Percentiles rank a stretch among this genome's conserved stretches.
Conservation (phyloP, 2,329 filamentous ascomycete genomes). For the Fusarium oxysporum region DNA sequence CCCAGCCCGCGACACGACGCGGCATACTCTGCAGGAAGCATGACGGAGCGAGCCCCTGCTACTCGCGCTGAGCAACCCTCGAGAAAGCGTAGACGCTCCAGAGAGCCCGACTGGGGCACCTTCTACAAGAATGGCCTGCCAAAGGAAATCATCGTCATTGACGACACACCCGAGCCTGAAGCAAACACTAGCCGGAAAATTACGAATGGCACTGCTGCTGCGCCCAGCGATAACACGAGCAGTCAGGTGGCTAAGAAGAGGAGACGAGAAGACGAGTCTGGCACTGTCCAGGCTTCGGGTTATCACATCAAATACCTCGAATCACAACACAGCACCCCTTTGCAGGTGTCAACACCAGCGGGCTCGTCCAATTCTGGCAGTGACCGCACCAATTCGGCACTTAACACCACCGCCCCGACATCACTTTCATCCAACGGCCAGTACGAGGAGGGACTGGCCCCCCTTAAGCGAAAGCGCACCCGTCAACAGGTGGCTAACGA, state of each 20-base stretch:
- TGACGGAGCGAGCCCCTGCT: conserved; percentile 45
- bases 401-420: conserved; percentile 89
- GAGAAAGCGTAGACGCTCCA: conserved; percentile 67
- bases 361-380: conserved; percentile 83
- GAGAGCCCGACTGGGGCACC: conserved; percentile 79
- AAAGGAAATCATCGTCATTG: conserved; percentile 87
- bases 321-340: conserved; percentile 79
- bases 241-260: conserved; percentile 77
- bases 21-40: conserved; percentile 41
- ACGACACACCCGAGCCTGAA: conserved; percentile 74
- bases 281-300: conserved; percentile 67
- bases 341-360: conserved; percentile 73
- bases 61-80: conserved; percentile 49
- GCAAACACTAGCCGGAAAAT: conserved; percentile 56
- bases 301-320: conserved; percentile 78
- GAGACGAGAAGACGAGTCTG: conserved; percentile 70
- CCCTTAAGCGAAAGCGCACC: conserved; percentile 91
- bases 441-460: conserved; percentile 74
- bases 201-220: conserved; percentile 49
- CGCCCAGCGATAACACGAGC: conserved; percentile 44
- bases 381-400: conserved; percentile 82
- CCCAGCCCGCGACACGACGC: conserved; percentile 44
- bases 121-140: conserved; percentile 88
- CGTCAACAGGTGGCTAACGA: conserved; percentile 85
- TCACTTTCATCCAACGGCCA: conserved; percentile 74